Base-by-base conservation (phyloP, 208 protist genomes). In the Leptomonas seymouri region DNA sequence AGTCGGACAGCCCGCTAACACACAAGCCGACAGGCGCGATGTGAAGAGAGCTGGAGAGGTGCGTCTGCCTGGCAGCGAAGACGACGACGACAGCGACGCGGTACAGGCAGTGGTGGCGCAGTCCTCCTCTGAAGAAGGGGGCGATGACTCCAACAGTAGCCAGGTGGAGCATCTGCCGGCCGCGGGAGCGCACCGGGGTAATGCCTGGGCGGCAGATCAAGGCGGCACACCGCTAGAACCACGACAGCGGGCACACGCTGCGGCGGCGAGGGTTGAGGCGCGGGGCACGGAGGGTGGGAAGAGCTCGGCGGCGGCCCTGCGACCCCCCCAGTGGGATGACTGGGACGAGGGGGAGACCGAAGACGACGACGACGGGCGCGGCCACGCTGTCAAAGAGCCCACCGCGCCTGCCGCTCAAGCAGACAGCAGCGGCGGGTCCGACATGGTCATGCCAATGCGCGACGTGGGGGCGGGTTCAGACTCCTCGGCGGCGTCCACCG, bases 301-400 rank as follows among this genome's bases (percentile, higher is more conserved):
- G 20, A 25, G 25, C 23, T 54, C 45, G 15, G 45, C 25, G 21
- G 62, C 34, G 41, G 36, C 60, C 18, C 65, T 36, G 41, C 34
- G 41, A 20, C 58, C 39, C 39, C 28, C 59, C 15, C 58, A 81
- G 56, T 80, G 63, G 76, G 71, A 83, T 39, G 54, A 74, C 64
- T 71, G 71, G 57, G 72, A 78, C 51, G 57, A 72, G 0, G 75
- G 77, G 14, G 67, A 62, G 0, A 54, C 62, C 15, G 68, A 69
- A 0, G 53, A 70, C 42, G 67, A 73, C 2, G 34, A 39, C 34
- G 34, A 39, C 34, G 34, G 34, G 3, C 34, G 34, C 68, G 4
- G 31, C 20, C 12, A 31, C 51, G 18, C 12, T 4, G 18, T 15
- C 39, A 41, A 39, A 23, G 42, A 41, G 6, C 25, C 48, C n/a